phyloP scores from a whole-genome alignment of 2,329 filamentous ascomycete species.

The Botryotinia calthae region DNA sequence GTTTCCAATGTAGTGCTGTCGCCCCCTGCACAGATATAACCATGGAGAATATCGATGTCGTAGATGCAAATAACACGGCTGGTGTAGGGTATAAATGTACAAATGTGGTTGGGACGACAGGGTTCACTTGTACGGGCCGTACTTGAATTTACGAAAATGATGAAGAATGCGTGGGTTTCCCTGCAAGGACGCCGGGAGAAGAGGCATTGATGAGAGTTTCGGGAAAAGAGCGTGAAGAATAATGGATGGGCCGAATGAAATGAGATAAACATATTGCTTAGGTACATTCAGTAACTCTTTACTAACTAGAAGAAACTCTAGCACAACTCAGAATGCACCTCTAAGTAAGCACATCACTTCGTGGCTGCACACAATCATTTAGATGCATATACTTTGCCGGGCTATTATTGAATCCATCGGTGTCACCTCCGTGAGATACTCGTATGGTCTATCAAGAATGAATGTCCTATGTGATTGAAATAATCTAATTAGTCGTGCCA shows the following conservation, averaged over 20 bases:
- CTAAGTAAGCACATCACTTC: not conserved
- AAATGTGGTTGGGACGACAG: constrained; percentile 5
- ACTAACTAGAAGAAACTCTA: too few species aligned
- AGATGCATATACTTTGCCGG: not conserved
- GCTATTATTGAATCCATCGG: not conserved
- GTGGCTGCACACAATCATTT: too few species aligned
- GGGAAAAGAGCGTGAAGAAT: not conserved
- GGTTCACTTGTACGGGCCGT: constrained; percentile 4
- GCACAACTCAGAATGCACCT: not conserved
- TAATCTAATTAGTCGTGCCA: not conserved
- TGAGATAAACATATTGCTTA: not conserved
- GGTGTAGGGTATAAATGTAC: constrained; percentile 11
- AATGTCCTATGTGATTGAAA: not conserved
- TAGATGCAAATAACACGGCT: not conserved
- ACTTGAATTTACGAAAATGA: not conserved
- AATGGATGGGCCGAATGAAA: accelerated
- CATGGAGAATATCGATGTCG: constrained; percentile 4
- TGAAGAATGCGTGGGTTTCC: not conserved
- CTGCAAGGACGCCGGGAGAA: not conserved
- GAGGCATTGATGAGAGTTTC: not conserved
- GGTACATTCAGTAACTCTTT: not conserved
- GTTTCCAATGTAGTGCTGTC: constrained; percentile 11
- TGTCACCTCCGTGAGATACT: not conserved
- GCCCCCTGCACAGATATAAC: constrained; percentile 10
- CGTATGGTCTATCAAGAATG: not conserved